Evolutionary conservation across 257 asterid species (phyloP), one percentile per base, ranked within the genome.

Genomic region (Striga asiatica): DNA sequence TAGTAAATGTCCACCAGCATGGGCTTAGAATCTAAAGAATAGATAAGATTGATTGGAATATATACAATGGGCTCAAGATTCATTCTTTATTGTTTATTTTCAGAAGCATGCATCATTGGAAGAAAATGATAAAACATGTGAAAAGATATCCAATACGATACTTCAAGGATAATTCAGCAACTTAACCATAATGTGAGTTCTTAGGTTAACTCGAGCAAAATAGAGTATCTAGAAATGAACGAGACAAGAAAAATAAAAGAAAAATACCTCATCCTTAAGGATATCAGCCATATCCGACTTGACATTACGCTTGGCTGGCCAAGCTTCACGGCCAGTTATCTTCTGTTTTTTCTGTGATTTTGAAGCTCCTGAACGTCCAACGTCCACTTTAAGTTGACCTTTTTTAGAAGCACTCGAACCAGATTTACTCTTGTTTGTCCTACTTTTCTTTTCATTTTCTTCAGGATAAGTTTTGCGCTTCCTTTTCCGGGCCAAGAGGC

Each of bases 261-360:
- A 20, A 45, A 48, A 35, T 37, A 85, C 93, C 95, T 85, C 78
- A 65, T 78, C 82, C 67, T 76, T 82, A 47, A 56, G 76, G 47
- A 52, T 53, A 65, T 71, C 69, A 47, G 49, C 67, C 64, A 28
- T 51, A 41, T 72, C 70, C 50, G 34, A 50, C 65, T 2, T 62
- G 29, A 46, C 58, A 67, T 61, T 67, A 62, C 50, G 54, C 50
- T 65, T 64, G 58, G 69, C 18, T 46, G 61, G 63, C 55, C 81
- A 69, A 57, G 67, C 64, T 56, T 64, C 69, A 38, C 16, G 48
- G 56, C 62, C 71, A 58, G 60, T 42, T 53, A 58, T 49, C 70
- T 76, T 82, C 41, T 31, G 54, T 64, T 78, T 78, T 66, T 54
- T 66, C 58, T 64, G 46, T 9, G 76, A 69, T 68, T 82, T 82